Evolutionary conservation across 2,329 filamentous ascomycete species (phyloP), one percentile per base, ranked within the genome.

Genomic region (Ambrosiella beaveri): DNA sequence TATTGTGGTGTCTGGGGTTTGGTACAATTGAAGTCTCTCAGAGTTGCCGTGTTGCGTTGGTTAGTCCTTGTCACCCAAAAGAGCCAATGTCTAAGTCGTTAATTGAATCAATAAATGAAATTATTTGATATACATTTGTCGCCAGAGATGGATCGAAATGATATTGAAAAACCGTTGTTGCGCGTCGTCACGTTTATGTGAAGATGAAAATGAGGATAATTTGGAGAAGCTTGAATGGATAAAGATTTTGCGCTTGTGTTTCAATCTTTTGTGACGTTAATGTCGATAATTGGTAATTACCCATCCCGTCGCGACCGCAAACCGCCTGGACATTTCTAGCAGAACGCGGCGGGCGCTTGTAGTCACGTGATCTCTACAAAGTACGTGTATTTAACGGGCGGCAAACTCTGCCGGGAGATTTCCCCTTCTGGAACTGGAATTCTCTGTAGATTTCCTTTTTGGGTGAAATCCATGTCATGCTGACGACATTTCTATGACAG

Each of bases 301-400:
- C 44, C 44, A 47, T 6, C 44, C 19, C 44, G 44, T 47, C 44
- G 44, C 44, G 44, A 47, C 44, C 44, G 4, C 44, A n/a, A 47
- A 13, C 44, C 5, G 44, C 44, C 19, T 13, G 44, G n/a, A 47
- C 44, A 17, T 17, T 17, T 17, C 44, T 17, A 51, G 44, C 40
- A 17, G 38, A 59, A 59, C 53, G 58, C 58, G 54, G 54, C 19
- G 47, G 45, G 27, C n/a, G 19, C 54, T 39, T 49, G 40, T 57
- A 27, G 57, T 59, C 53, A 55, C 58, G 58, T 55, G 56, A 61
- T 39, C 35, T 17, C 40, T 45, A 13, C 15, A 38, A 15, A 45
- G 50, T 41, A 41, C 2, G 39, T 41, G n/a, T 6, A 41, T 27
- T 27, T 27, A 27, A 27, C 5, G 27, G 27, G 27, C 27, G 27